Percentiles rank a stretch among this genome's conserved stretches.
phyloP scores from a whole-genome alignment of 306 rosid species.

The Crataegus laevigata region DNA sequence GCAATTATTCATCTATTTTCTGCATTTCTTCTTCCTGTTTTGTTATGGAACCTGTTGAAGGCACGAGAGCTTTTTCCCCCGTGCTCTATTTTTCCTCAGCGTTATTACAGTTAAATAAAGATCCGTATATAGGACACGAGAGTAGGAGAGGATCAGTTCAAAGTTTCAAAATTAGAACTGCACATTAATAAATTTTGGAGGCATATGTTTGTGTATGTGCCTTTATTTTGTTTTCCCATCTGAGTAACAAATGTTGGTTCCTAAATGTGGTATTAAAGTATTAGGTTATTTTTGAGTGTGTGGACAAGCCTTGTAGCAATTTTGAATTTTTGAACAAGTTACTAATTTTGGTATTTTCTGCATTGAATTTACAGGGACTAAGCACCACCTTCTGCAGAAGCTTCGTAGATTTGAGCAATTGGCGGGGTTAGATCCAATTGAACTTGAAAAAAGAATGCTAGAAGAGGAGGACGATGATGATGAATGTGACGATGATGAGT shows the following conservation, averaged over 20 bases:
- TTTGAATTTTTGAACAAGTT: neutral
- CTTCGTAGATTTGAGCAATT: constrained; percentile 82
- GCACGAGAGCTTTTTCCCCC: no score
- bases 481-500: constrained; percentile 13
- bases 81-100: no score
- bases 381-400: constrained; percentile 61
- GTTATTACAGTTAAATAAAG: no score
- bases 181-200: neutral
- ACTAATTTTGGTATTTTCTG: neutral
- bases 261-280: neutral
- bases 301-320: neutral
- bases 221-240: neutral
- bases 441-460: constrained; percentile 62
- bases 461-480: constrained; percentile 33
- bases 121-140: no score
- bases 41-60: neutral
- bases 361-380: constrained; percentile 54
- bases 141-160: no score
- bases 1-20: neutral
- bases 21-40: neutral
- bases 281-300: neutral
- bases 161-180: neutral
- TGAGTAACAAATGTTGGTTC: neutral
- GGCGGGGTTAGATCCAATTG: constrained; percentile 72
- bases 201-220: neutral